phyloP scores from a whole-genome alignment of 129 eudicot genomes.

The Flaveria sonorensis region DNA sequence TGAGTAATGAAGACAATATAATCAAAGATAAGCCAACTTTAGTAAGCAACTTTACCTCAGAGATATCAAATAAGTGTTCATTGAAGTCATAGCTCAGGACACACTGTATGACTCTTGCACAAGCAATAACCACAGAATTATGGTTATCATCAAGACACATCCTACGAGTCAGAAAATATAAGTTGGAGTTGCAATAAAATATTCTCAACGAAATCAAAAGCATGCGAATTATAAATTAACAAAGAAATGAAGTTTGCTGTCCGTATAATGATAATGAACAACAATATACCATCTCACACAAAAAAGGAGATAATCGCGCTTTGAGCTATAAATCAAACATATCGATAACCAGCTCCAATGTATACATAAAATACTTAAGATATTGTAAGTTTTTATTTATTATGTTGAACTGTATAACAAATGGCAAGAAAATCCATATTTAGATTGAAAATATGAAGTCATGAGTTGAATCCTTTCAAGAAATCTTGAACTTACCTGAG shows the following conservation, averaged over 20 bases:
- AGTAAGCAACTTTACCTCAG: constrained; percentile 52
- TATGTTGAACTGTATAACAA: neutral
- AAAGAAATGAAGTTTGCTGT: neutral
- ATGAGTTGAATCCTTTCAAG: neutral
- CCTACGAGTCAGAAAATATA: constrained; percentile 45
- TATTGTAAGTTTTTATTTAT: neutral
- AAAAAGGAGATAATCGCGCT: neutral
- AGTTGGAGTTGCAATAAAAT: constrained; percentile 10
- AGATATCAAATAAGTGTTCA: constrained; percentile 63
- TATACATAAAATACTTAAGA: neutral
- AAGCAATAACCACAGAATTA: constrained; percentile 77
- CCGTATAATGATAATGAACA: constrained; percentile 10
- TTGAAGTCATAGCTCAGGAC: constrained; percentile 69
- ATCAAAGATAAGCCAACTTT: constrained; percentile 4
- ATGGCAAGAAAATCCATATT: neutral
- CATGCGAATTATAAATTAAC: neutral
- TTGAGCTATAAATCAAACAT: neutral
- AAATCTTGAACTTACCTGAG: constrained; percentile 53
- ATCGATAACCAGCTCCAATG: neutral
- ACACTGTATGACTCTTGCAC: constrained; percentile 80
- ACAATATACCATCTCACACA: neutral
- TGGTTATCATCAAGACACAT: constrained; percentile 93
- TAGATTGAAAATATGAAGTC: neutral
- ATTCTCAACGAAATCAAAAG: constrained; percentile 4
- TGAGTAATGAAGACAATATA: constrained; percentile 11